Conservation (phyloP, 306 rosid genomes). For the Dalbergia cultrata region DNA sequence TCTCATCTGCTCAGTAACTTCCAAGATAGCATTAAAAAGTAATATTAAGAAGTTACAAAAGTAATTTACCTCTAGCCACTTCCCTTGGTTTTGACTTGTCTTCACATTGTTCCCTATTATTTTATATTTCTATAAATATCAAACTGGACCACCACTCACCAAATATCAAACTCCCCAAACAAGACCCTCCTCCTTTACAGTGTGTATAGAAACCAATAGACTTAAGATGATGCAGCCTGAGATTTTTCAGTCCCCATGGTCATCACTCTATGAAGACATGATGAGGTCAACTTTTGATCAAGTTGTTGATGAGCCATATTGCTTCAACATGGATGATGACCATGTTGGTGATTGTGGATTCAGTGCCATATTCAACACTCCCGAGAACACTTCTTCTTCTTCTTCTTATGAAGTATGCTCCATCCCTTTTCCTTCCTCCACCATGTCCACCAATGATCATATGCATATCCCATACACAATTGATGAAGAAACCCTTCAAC, state of each 20-base stretch:
- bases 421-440: constrained; percentile 35
- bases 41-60: neutral
- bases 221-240: constrained; percentile 53
- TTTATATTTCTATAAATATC: constrained; percentile 39
- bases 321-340: constrained; percentile 46
- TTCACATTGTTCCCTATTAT: neutral
- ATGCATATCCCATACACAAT: constrained; percentile 23
- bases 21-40: neutral
- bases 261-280: constrained; percentile 36
- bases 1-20: neutral
- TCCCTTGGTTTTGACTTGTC: constrained; percentile 38
- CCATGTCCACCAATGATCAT: constrained; percentile 42
- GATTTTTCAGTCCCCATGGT: constrained; percentile 50
- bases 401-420: constrained; percentile 37
- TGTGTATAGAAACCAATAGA: neutral
- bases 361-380: constrained; percentile 34
- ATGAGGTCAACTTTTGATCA: constrained; percentile 50
- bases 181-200: constrained; percentile 25
- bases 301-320: constrained; percentile 47
- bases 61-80: neutral
- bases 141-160: neutral
- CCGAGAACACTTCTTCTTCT: constrained; percentile 15
- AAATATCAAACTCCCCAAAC: constrained; percentile 16
- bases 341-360: constrained; percentile 48
- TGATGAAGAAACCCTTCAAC: constrained; percentile 51